Base-by-base conservation (phyloP, 768 basidiomycete species). In the Lactarius hatsudake region DNA sequence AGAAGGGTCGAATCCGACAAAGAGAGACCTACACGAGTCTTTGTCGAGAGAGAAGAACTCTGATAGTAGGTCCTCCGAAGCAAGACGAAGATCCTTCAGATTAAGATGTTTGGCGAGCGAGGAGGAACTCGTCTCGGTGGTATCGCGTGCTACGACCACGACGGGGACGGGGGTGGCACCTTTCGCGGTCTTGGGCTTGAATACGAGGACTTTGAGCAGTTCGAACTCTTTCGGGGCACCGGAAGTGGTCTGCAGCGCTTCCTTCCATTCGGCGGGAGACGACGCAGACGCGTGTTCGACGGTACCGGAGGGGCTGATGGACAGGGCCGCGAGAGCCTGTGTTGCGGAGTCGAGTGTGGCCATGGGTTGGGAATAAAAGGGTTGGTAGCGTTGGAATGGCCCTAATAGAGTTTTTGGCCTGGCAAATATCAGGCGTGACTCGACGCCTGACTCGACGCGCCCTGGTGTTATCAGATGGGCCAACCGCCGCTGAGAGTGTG, bases 181-280 rank as follows among this genome's bases (percentile, higher is more conserved):
- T 77, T 97, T 97, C n/a, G 94, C 90, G 2, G 94, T 94, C 78
- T 96, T 96, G 38, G 95, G 95, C 76, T 98, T 98, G 88, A 93
- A 96, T 64, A 96, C 89, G 71, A 96, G 88, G 58, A 90, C 91
- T 77, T 94, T 95, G 75, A 91, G 83, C 72, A 93, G 82, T 75
- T 91, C 86, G 73, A 89, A 91, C 18, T 81, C 80, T 57, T 78
- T 79, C 1, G 89, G 87, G 28, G 82, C 79, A 15, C 82, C 78
- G 45, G 82, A 71, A 60, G 78, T 76, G 8, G 83, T 80, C 68
- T 83, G 80, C 72, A 97, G 78, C 54, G 88, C 85, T 54, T 87
- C 87, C 70, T 85, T 86, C 94, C 94, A 96, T 55, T 86, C 78
- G 0, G 85, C 82, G 1, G 90, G 93, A 55, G 90, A 91, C 64